Evolutionary conservation across 257 asterid genomes (phyloP).

Genomic region (Solanum clarkiae): DNA sequence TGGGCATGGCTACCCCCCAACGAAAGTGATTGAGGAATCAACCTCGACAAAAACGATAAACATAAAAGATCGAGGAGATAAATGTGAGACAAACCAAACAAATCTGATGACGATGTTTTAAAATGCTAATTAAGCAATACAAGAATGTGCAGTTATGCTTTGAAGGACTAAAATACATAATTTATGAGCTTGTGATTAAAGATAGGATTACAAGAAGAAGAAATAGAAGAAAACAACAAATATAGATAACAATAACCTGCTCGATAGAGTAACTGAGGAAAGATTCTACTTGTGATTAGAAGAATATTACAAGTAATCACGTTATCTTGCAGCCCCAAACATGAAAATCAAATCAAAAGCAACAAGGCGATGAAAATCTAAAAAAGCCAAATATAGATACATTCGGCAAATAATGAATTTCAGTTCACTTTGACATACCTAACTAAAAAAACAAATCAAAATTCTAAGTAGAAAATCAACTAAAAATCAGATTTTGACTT

Average conservation of each 20-base stretch:
- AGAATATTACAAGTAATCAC: too few relatives aligned
- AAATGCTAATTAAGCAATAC: background rate
- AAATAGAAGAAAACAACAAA: background rate
- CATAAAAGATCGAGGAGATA: background rate
- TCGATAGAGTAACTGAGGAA: background rate
- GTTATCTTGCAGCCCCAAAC: too few relatives aligned
- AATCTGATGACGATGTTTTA: background rate
- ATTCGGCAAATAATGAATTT: too few relatives aligned
- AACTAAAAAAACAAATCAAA: too few relatives aligned
- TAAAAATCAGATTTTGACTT: too few relatives aligned
- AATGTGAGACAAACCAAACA: background rate
- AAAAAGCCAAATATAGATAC: too few relatives aligned
- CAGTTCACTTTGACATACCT: too few relatives aligned
- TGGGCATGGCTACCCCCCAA: too few relatives aligned
- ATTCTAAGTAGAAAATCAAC: too few relatives aligned
- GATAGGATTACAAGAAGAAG: background rate
- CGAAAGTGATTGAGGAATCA: too few relatives aligned
- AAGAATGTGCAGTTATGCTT: background rate
- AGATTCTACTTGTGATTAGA: background rate
- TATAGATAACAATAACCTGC: background rate
- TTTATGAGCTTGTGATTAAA: background rate
- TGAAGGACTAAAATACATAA: background rate
- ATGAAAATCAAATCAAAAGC: too few relatives aligned
- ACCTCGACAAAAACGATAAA: background rate
- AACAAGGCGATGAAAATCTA: too few relatives aligned